Percentiles rank a stretch among this genome's conserved stretches.
phyloP scores from a whole-genome alignment of 1,284 basidiomycete species.

The Microbotryomycetes sp. region DNA sequence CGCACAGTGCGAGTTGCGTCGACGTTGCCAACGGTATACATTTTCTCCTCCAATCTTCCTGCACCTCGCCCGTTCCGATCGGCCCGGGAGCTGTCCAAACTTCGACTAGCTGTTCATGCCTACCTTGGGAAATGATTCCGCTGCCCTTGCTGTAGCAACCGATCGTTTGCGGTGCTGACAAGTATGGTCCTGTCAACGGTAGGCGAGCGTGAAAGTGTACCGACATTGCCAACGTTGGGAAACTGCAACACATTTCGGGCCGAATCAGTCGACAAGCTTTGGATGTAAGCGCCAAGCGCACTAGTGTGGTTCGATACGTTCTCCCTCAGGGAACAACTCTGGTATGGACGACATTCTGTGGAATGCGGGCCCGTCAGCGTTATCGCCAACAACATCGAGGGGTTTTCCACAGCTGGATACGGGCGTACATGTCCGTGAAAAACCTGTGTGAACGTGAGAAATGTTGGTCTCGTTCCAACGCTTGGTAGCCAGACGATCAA shows the following conservation, averaged over 20 bases:
- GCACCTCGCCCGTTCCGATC: conserved; percentile 1
- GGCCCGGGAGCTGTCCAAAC: conserved; percentile 9
- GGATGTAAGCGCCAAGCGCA: background rate
- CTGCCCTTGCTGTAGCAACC: background rate
- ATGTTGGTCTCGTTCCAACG: no score
- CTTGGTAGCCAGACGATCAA: background rate
- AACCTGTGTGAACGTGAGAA: background rate
- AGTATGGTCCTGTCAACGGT: background rate
- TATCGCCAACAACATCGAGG: no score
- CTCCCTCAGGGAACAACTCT: background rate
- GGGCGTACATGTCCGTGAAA: background rate
- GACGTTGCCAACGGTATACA: background rate
- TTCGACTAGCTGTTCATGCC: conserved; percentile 6
- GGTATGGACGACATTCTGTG: conserved; percentile 2
- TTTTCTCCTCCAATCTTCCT: background rate
- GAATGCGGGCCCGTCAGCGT: no score
- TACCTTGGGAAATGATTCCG: background rate
- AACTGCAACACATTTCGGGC: background rate
- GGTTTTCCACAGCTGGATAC: no score
- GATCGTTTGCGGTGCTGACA: background rate
- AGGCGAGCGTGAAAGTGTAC: conserved; percentile 4
- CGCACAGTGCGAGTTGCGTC: conserved; percentile 1
- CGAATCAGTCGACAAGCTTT: no score
- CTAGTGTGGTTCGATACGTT: background rate
- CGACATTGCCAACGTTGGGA: conserved; percentile 2